Base-by-base conservation (phyloP, 73 alveolate genomes). In the Paramecium biaurelia region DNA sequence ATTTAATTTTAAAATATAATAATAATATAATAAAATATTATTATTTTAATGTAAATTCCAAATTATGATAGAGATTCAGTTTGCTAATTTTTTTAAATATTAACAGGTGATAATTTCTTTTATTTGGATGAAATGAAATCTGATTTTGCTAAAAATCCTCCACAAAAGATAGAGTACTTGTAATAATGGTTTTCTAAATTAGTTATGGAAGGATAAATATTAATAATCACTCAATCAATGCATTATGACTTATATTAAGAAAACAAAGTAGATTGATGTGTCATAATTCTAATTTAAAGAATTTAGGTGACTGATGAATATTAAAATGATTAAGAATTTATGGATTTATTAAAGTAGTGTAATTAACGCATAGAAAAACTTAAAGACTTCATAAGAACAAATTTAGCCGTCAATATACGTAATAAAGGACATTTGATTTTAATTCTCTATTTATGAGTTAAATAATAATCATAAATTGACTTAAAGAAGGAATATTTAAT, bases 191-290 rank as follows among this genome's bases (percentile, higher is more conserved):
- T 32, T n/a, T 35, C 21, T 12, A 35, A n/a, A 35, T 35, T 72
- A 72, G 90, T 45, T 42, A 79, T 79, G 90, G 90, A 79, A 79
- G 26, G 90, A 79, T 79, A 79, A 79, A 79, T 79, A 79, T 79
- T 79, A 79, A 34, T 38, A 38, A 79, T 42, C 76, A 10, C 45
- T 79, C 1, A 79, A 79, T 79, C 47, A 41, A 42, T 79, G 90
- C 34, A 30, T 79, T 0, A 79, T 38, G 74, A 43, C 70, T 41
- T 79, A 79, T 47, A 38, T 79, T 11, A 37, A 43, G 41, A 79
- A 79, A 72, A 72, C 86, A 26, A 76, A 79, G 12, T 18, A 47
- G 9, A 76, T 43, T 2, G 74, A 79, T 45, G 76, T 47, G 18
- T 42, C 42, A 4, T 34, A 79, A 79, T 79, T 79, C 32, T 45